phyloP scores from a whole-genome alignment of 2,329 filamentous ascomycete species.

The Xylaria polymorpha region DNA sequence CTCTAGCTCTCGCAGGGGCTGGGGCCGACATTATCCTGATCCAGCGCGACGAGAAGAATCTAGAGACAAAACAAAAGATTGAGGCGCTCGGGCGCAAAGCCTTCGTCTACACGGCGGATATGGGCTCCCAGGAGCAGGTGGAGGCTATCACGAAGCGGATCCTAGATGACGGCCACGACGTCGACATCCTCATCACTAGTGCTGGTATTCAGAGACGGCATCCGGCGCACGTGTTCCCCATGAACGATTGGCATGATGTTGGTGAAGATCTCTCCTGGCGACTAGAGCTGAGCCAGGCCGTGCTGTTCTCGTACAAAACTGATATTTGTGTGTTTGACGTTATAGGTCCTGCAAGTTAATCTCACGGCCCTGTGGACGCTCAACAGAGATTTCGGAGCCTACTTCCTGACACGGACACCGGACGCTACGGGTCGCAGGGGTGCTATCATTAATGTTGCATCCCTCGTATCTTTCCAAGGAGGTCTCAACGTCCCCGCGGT shows the following conservation, averaged over 20 bases:
- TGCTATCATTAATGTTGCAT: constrained; percentile 85
- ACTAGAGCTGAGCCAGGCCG: not conserved
- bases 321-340: not conserved
- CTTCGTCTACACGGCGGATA: constrained; percentile 75
- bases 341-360: constrained; percentile 77
- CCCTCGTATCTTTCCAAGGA: constrained; percentile 84
- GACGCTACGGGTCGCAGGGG: constrained; percentile 69
- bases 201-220: constrained; percentile 86
- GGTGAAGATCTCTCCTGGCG: not conserved
- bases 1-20: constrained; percentile 67
- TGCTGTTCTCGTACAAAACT: not conserved
- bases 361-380: constrained; percentile 83
- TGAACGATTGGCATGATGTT: constrained; percentile 81
- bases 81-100: constrained; percentile 73
- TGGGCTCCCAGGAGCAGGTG: constrained; percentile 69
- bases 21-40: constrained; percentile 66
- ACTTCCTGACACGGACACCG: constrained; percentile 73
- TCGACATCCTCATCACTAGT: constrained; percentile 84
- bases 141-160: constrained; percentile 68
- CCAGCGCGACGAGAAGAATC: constrained; percentile 58
- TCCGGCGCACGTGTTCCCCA: constrained; percentile 78
- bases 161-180: constrained; percentile 69
- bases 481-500: constrained; percentile 83
- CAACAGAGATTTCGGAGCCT: constrained; percentile 79
- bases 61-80: constrained; percentile 68